These are phyloP conservation scores for Phytopythium boreale DNA, from an alignment of 352 stramenopile species.

Conservation along the genomic window DNA sequence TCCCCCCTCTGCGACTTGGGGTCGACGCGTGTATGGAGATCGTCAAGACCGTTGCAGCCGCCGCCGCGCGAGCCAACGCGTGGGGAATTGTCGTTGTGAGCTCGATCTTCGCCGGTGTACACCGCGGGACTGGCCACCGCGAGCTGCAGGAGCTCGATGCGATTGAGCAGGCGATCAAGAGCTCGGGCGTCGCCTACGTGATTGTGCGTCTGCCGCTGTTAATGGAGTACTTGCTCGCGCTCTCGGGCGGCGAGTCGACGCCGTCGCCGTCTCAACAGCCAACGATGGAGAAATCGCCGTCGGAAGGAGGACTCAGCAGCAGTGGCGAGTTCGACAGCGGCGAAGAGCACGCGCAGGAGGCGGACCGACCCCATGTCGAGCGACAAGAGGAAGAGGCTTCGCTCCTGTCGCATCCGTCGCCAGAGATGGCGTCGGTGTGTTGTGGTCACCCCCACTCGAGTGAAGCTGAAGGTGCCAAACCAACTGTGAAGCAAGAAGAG, in stretches of 20 bases:
- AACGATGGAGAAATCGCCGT: not conserved
- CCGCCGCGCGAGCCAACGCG: slow-evolving; percentile 39
- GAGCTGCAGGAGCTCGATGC: slow-evolving; percentile 56
- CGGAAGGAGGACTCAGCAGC: not conserved
- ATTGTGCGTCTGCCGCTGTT: slow-evolving; percentile 72
- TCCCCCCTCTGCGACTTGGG: slow-evolving; percentile 59
- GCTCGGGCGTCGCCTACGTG: slow-evolving; percentile 48
- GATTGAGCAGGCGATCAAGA: slow-evolving; percentile 62
- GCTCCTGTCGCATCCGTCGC: slow-evolving; percentile 7
- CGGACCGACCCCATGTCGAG: not conserved
- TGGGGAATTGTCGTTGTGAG: slow-evolving; percentile 78
- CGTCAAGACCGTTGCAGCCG: slow-evolving; percentile 47
- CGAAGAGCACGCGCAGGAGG: slow-evolving; percentile 20
- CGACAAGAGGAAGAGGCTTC: slow-evolving; percentile 17
- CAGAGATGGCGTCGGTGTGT: slow-evolving; percentile 16
- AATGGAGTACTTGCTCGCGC: slow-evolving; percentile 76
- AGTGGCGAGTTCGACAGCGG: slow-evolving; percentile 12
- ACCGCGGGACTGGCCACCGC: not conserved
- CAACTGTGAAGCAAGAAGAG: not conserved
- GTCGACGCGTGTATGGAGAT: slow-evolving; percentile 50
- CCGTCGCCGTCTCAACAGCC: not conserved
- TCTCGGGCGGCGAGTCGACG: slow-evolving; percentile 27
- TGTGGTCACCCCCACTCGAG: not conserved
- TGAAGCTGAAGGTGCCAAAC: not conserved
- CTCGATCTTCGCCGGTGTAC: slow-evolving; percentile 52